phyloP scores from a whole-genome alignment of 2,329 filamentous ascomycete species.

The Diaporthe helianthi region DNA sequence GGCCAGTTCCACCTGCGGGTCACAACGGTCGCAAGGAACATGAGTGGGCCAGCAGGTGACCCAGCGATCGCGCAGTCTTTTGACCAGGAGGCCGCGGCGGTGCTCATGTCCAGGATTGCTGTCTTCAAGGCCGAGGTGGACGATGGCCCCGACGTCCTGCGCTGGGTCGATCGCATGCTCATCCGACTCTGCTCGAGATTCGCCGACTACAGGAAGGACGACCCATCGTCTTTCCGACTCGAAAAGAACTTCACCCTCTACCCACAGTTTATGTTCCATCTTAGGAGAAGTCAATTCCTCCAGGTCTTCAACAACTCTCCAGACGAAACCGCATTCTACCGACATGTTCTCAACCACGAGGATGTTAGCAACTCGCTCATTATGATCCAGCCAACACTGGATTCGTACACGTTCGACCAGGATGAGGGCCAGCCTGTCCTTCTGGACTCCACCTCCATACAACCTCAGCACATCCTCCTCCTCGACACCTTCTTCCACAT shows the following conservation, averaged over 20 bases:
- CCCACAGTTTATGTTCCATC: constrained; percentile 99
- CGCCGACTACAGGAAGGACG: constrained; percentile 97
- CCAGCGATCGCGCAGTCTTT: constrained; percentile 96
- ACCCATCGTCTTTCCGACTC: constrained; percentile 92
- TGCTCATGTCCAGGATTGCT: constrained; percentile 98
- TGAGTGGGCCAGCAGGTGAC: constrained; percentile 93
- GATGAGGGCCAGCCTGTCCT: constrained; percentile 93
- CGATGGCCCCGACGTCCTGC: constrained; percentile 95
- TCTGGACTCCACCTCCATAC: constrained; percentile 94
- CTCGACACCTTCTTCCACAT: constrained; percentile 99
- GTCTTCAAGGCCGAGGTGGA: constrained; percentile 99
- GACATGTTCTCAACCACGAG: constrained; percentile 96
- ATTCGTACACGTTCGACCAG: constrained; percentile 96
- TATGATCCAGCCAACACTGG: constrained; percentile 98
- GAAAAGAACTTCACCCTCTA: constrained; percentile 99
- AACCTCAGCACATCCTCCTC: constrained; percentile 89
- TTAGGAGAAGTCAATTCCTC: constrained; percentile 94
- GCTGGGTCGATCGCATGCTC: constrained; percentile 98
- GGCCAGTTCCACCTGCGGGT: constrained; percentile 96
- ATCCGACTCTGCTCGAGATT: constrained; percentile 96
- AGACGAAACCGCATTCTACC: constrained; percentile 98
- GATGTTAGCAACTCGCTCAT: constrained; percentile 95
- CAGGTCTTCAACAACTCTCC: constrained; percentile 99
- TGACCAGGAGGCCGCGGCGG: constrained; percentile 96
- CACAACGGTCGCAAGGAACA: constrained; percentile 88